Conservation (phyloP, 371 early-diverging fungal genomes). For the Fennellomyces sp. region DNA sequence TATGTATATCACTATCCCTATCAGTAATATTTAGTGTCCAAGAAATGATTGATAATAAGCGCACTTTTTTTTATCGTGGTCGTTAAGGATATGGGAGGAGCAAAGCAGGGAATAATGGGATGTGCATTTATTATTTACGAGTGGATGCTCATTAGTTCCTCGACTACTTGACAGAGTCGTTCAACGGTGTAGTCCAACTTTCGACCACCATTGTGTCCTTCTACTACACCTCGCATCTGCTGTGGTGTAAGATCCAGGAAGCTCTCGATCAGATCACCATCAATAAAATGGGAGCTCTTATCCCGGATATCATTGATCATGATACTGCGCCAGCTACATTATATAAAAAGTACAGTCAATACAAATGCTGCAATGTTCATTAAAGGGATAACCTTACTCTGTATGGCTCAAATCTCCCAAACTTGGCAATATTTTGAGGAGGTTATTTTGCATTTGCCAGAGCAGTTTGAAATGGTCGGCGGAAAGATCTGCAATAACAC, state of each 20-base stretch:
- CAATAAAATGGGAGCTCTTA: slow-evolving; percentile 73
- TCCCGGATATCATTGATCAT: slow-evolving; percentile 56
- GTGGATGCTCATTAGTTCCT: slow-evolving; percentile 51
- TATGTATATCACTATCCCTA: too few relatives aligned
- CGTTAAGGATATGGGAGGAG: too few relatives aligned
- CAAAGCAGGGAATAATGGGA: too few relatives aligned
- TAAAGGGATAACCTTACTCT: slow-evolving; percentile 68
- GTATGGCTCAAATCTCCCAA: slow-evolving; percentile 70
- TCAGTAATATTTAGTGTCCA: too few relatives aligned
- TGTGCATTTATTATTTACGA: slow-evolving; percentile 36
- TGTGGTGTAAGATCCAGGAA: slow-evolving; percentile 76
- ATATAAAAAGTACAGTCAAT: background rate
- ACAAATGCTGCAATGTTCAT: too few relatives aligned
- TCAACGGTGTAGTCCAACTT: slow-evolving; percentile 47
- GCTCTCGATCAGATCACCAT: slow-evolving; percentile 91
- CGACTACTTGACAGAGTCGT: slow-evolving; percentile 52
- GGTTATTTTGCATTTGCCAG: slow-evolving; percentile 71
- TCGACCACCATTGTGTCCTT: slow-evolving; percentile 49
- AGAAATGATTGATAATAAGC: too few relatives aligned
- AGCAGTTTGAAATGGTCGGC: slow-evolving; percentile 66
- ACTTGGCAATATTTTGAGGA: slow-evolving; percentile 63
- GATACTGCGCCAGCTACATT: slow-evolving; percentile 70
- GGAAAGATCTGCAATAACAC: slow-evolving; percentile 75
- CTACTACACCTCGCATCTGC: slow-evolving; percentile 67
- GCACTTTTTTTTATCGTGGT: too few relatives aligned